These are phyloP conservation scores for Globisporangium cylindrosporum DNA, from an alignment of 352 stramenopile species.

Conservation along the genomic window DNA sequence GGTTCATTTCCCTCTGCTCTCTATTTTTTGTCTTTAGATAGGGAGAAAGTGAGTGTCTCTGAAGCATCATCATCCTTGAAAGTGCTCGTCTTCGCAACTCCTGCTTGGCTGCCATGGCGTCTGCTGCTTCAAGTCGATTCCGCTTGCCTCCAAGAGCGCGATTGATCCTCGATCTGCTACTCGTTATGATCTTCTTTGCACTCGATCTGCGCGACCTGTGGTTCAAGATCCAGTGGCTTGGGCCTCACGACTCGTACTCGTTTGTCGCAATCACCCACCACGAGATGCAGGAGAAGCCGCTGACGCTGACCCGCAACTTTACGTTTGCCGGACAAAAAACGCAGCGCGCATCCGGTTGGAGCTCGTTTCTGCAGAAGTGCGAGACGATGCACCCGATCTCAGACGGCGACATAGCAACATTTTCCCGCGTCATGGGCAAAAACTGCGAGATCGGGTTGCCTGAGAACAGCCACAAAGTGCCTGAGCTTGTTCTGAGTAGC, in stretches of 20 bases:
- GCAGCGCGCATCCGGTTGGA: conserved; percentile 36
- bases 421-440: conserved; percentile 31
- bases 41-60: neutral
- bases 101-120: neutral
- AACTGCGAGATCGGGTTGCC: conserved; percentile 40
- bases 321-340: conserved; percentile 18
- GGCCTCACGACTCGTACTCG: conserved; percentile 31
- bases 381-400: conserved; percentile 27
- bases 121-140: neutral
- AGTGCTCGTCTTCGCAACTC: neutral
- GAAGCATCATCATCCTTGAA: neutral
- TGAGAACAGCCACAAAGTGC: conserved; percentile 16
- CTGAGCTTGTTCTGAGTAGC: conserved; percentile 42
- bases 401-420: conserved; percentile 14
- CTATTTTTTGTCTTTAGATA: neutral
- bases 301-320: conserved; percentile 11
- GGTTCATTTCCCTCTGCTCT: neutral
- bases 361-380: conserved; percentile 48
- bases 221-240: conserved; percentile 59
- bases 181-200: conserved; percentile 30
- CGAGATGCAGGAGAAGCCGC: conserved; percentile 15
- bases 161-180: conserved; percentile 26
- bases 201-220: conserved; percentile 55
- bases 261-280: conserved; percentile 33
- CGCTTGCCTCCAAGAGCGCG: conserved; percentile 10